phyloP scores from a whole-genome alignment of 352 stramenopile genomes.

The Phytophthora sp. region DNA sequence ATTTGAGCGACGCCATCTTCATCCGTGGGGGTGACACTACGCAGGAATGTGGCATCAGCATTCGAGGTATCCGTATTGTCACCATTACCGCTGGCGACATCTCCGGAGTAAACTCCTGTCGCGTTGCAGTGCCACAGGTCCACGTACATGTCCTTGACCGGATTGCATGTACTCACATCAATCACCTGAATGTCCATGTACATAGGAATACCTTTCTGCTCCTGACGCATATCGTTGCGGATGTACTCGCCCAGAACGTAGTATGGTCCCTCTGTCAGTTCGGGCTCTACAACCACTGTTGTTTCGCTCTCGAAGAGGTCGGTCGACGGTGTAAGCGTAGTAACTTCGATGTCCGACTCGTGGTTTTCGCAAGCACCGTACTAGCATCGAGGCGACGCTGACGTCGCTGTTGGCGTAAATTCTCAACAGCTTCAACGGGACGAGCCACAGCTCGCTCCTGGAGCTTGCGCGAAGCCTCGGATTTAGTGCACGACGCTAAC shows the following conservation, averaged over 20 bases:
- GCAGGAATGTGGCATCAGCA: conserved; percentile 25
- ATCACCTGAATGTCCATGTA: conserved; percentile 33
- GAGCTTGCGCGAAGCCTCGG: conserved; percentile 5
- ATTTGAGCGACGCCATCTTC: conserved; percentile 27
- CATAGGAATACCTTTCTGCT: conserved; percentile 17
- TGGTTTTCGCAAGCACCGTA: conserved; percentile 12
- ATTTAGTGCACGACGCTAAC: conserved; percentile 5
- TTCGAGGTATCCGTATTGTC: conserved; percentile 20
- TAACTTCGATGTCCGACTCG: conserved; percentile 13
- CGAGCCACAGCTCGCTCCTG: conserved; percentile 18
- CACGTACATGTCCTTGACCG: conserved; percentile 24
- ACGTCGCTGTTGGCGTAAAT: conserved; percentile 8
- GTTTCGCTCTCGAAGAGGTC: conserved; percentile 12
- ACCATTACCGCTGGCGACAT: conserved; percentile 21
- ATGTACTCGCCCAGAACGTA: conserved; percentile 29
- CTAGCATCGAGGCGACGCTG: conserved; percentile 22
- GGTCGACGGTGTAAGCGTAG: conserved; percentile 3
- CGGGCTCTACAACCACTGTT: conserved; percentile 8
- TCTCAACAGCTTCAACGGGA: conserved; percentile 14
- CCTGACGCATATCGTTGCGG: conserved; percentile 24
- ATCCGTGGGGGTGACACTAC: conserved; percentile 28
- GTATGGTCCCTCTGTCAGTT: conserved; percentile 31
- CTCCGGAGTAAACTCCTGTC: conserved; percentile 31
- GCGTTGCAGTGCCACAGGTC: conserved; percentile 33
- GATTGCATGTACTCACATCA: conserved; percentile 23